These are phyloP conservation scores for Mycena rebaudengoi DNA, from an alignment of 768 basidiomycete species.

Conservation along the genomic window DNA sequence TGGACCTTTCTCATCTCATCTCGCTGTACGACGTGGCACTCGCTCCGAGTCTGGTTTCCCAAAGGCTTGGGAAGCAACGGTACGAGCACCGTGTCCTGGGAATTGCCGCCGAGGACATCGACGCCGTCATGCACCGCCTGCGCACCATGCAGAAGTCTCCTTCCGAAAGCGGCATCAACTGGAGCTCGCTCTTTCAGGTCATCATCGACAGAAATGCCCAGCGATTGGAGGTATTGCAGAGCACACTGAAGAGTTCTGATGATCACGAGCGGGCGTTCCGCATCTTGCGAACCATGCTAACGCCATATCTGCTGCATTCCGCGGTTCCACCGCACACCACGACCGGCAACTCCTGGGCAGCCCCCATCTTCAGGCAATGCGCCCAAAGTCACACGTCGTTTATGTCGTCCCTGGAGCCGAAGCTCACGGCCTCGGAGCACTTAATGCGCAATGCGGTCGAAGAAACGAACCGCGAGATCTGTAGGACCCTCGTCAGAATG, in stretches of 20 bases:
- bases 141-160: slow-evolving; percentile 20
- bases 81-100: slow-evolving; percentile 44
- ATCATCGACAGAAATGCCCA: slow-evolving; percentile 50
- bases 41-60: slow-evolving; percentile 44
- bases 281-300: slow-evolving; percentile 37
- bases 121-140: slow-evolving; percentile 35
- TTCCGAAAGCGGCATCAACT: slow-evolving; percentile 47
- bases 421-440: slow-evolving; percentile 40
- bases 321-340: slow-evolving; percentile 20
- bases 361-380: slow-evolving; percentile 42
- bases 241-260: slow-evolving; percentile 37
- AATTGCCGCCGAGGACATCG: slow-evolving; percentile 39
- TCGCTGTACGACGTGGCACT: slow-evolving; percentile 52
- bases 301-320: slow-evolving; percentile 40
- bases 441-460: slow-evolving; percentile 39
- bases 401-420: slow-evolving; percentile 12
- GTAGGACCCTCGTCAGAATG: slow-evolving; percentile 51
- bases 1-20: slow-evolving; percentile 50
- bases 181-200: slow-evolving; percentile 46
- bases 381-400: slow-evolving; percentile 39
- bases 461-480: slow-evolving; percentile 54
- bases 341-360: slow-evolving; percentile 38
- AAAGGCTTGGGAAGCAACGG: slow-evolving; percentile 40
- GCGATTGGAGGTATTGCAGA: slow-evolving; percentile 48
- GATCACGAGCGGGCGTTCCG: slow-evolving; percentile 33